Conservation (phyloP, 495 filamentous ascomycete species). For the Penicillium alfredii region DNA sequence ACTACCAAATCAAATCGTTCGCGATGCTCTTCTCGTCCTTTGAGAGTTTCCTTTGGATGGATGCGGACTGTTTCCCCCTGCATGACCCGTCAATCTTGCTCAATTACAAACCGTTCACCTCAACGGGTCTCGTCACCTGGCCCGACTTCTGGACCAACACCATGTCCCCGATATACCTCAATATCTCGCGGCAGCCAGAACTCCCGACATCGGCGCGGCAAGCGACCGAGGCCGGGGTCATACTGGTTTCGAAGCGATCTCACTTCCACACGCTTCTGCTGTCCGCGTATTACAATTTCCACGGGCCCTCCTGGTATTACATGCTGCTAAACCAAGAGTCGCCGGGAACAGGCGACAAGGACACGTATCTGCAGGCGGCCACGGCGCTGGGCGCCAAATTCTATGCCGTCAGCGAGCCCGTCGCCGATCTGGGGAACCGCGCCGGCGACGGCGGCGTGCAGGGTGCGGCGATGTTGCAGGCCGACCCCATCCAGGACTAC, state of each 20-base stretch:
- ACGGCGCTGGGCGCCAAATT: conserved; percentile 33
- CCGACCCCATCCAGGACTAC: conserved; percentile 32
- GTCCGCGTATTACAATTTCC: conserved; percentile 51
- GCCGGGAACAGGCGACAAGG: conserved; percentile 51
- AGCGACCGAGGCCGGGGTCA: conserved; percentile 44
- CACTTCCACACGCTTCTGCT: conserved; percentile 44
- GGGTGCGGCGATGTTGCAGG: conserved; percentile 36
- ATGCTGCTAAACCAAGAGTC: conserved; percentile 44
- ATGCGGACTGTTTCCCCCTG: conserved; percentile 43
- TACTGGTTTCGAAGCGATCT: conserved; percentile 40
- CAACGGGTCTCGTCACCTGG: conserved; percentile 46
- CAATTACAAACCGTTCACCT: conserved; percentile 35
- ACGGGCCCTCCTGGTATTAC: conserved; percentile 46
- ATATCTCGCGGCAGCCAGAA: conserved; percentile 31
- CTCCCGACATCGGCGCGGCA: conserved; percentile 19
- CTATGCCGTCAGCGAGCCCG: conserved; percentile 33
- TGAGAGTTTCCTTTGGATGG: conserved; percentile 46
- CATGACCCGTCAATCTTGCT: conserved; percentile 37
- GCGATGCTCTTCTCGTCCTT: conserved; percentile 48
- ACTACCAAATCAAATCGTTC: conserved; percentile 46
- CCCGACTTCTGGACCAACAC: conserved; percentile 52
- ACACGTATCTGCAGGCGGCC: conserved; percentile 48
- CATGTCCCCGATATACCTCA: conserved; percentile 41
- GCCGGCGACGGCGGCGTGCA: conserved; percentile 25
- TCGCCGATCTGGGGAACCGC: conserved; percentile 25